Base-by-base conservation (phyloP, 768 basidiomycete species). In the Tricholoma terreum region DNA sequence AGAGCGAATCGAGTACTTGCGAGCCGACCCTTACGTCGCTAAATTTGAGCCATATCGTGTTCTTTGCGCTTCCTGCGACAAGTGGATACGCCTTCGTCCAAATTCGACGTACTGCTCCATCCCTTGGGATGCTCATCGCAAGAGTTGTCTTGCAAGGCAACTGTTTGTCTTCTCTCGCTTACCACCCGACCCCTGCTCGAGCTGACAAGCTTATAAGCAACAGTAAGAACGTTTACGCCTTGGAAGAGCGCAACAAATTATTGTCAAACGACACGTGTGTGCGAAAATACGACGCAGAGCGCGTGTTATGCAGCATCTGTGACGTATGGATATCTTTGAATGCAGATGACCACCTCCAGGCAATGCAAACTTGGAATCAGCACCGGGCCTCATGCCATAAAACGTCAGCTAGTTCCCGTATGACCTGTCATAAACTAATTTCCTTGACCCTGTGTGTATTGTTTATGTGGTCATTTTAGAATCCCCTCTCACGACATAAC, bases 61-160 rank as follows among this genome's bases (percentile, higher is more conserved):
- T 31, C 77, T 90, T 11, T 91, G 90, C 69, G 86, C 84, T 48
- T 84, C 80, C 6, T 92, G 90, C 72, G 85, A 90, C 69, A 90
- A 90, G 69, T 92, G 90, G 90, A 90, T 92, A 61, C 80, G 90
- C 15, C 77, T 92, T 17, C 80, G 90, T 14, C 89, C 89, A 40
- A 92, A 92, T 69, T 91, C 89, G 55, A 91, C 89, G 0, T 92
- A 90, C 64, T 92, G 90, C 65, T 87, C 85, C 17, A 91, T 92
- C 54, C 90, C 90, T 0, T 92, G 90, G 90, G 89, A 91, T 67
- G 89, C 90, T 2, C 89, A 92, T 66, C 76, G 90, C 35, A 90
- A 90, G 74, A 89, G 87, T 66, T 91, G 89, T 71, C 72, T 92
- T 48, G 84, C 87, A 1, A 90, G 88, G 75, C 87, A 89, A 69